These are phyloP conservation scores for Spathaspora sp. DNA, from an alignment of 805 yeast species.

Conservation along the genomic window DNA sequence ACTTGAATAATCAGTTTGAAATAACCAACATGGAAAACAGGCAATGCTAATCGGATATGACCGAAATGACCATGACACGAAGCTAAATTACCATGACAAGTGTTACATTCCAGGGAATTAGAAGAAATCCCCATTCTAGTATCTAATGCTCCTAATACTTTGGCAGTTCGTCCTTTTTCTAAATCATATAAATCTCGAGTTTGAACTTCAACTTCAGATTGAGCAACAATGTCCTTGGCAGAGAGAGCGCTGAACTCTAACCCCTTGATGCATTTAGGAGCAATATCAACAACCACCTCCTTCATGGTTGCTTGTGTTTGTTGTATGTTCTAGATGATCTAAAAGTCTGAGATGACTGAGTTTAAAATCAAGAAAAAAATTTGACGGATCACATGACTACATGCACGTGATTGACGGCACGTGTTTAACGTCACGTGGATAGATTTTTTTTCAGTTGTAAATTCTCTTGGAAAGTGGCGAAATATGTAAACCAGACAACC, in stretches of 20 bases:
- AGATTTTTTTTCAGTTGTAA: neutral
- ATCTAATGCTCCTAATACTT: conserved; percentile 83
- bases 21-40: conserved; percentile 97
- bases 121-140: conserved; percentile 92
- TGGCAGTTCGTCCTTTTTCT: conserved; percentile 84
- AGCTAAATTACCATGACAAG: conserved; percentile 89
- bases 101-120: conserved; percentile 77
- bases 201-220: conserved; percentile 89
- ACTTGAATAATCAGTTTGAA: conserved; percentile 88
- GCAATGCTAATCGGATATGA: conserved; percentile 85
- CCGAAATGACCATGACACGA: conserved; percentile 99
- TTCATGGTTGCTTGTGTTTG: conserved; percentile 24
- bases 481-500: neutral
- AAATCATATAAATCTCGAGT: conserved; percentile 90
- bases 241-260: conserved; percentile 91
- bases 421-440: neutral
- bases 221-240: conserved; percentile 85
- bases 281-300: conserved; percentile 63
- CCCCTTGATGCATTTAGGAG: conserved; percentile 88
- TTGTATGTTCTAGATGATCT: neutral
- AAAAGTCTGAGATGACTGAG: neutral
- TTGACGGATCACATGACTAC: neutral
- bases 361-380: neutral
- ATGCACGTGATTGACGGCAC: neutral
- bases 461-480: neutral